Base-by-base conservation (phyloP, 2,329 filamentous ascomycete species). In the Hypoxylon sp. region DNA sequence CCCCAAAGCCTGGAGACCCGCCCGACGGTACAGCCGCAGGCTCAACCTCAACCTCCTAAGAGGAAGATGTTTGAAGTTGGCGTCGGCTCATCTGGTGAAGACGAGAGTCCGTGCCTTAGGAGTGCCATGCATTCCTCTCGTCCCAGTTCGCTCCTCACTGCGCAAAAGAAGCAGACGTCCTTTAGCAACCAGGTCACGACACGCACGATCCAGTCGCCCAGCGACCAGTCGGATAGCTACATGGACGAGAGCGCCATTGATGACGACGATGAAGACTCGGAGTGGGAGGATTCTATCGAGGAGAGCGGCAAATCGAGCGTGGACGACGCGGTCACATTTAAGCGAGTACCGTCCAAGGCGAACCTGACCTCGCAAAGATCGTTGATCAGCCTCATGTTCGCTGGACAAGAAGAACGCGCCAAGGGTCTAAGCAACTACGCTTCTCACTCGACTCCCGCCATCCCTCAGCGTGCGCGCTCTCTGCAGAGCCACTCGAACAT, bases 321-420 rank as follows among this genome's bases (percentile, higher is more conserved):
- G 48, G 90, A 95, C 60, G 89, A 95, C 59, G 88, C 86, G 69
- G 83, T 86, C 17, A 81, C 92, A 68, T 99, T 99, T 82, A 88
- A 93, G 74, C 89, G 95, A 7, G 92, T 98, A 45, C 91, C 97
- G 73, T 97, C 93, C 35, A 88, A 88, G 73, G 86, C 88, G 6
- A 91, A 97, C 70, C 81, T 98, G 21, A 88, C 90, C 2, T 96
- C 94, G 1, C 87, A 91, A 45, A 88, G 90, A 47, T 98, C 94
- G 2, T 84, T 98, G 35, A 88, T 99, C 65, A 97, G 93, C 0
- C 87, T 94, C 48, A 89, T 94, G 82, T 87, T 99, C 72, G 89
- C 91, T 67, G 69, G 80, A 10, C 88, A 96, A 71, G 88, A 86
- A 64, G 88, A 91, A 73, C 88, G 90, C 47, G 84, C 88, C 43